phyloP scores from a whole-genome alignment of 2,329 filamentous ascomycete species.

The Stenocarpella maydis region DNA sequence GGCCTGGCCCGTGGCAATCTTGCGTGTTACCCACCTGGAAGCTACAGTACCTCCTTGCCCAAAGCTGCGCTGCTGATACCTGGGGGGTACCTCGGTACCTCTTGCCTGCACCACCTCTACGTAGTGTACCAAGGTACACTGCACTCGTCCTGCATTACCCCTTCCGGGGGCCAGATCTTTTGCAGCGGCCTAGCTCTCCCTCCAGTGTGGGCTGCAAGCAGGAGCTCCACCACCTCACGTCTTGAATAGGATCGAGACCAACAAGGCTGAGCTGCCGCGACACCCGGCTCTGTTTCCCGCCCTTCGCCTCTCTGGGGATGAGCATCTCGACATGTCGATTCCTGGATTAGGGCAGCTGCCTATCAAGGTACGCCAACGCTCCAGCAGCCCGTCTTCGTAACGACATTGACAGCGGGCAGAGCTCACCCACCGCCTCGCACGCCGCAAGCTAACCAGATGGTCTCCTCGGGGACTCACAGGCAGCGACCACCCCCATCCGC shows the following conservation, averaged over 20 bases:
- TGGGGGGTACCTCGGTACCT: background rate
- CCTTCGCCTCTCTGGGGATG: slow-evolving; percentile 35
- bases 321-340: slow-evolving; percentile 68
- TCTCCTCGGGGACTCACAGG: slow-evolving; percentile 38
- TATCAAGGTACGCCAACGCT: slow-evolving; percentile 56
- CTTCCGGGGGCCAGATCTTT: background rate
- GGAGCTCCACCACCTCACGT: slow-evolving; percentile 9
- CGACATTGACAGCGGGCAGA: background rate
- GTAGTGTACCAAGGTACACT: background rate
- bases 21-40: slow-evolving; percentile 9
- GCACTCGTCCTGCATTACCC: background rate
- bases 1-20: slow-evolving; percentile 24
- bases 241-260: background rate
- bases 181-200: background rate
- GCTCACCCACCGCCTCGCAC: background rate
- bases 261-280: slow-evolving; percentile 30
- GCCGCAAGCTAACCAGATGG: background rate
- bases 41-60: background rate
- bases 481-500: slow-evolving; percentile 52
- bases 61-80: background rate
- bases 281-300: background rate
- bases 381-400: no score
- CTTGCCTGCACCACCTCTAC: no score
- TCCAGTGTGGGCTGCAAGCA: background rate
- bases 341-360: slow-evolving; percentile 76